Base-by-base conservation (phyloP, 2,329 filamentous ascomycete species). In the Helotiales sp. region DNA sequence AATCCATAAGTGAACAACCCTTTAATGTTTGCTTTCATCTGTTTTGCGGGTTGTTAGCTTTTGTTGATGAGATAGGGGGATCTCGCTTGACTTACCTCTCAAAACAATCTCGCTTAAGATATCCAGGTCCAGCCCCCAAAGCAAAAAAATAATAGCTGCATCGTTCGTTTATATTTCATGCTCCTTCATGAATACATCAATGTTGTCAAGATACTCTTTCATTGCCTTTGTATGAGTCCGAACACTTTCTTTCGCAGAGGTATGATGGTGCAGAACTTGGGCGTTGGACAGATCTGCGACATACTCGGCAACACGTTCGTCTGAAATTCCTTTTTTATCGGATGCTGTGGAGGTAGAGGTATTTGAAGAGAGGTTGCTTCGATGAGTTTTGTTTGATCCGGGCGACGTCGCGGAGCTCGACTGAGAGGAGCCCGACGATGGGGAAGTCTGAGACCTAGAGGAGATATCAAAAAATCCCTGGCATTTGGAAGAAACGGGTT, bases 101-200 rank as follows among this genome's bases (percentile, higher is more conserved):
- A n/a, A n/a, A n/a, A n/a, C n/a, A n/a, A n/a, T n/a, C n/a, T n/a
- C n/a, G n/a, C n/a, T n/a, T n/a, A n/a, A n/a, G n/a, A n/a, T n/a
- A n/a, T n/a, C n/a, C n/a, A n/a, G n/a, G n/a, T n/a, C n/a, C n/a
- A n/a, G n/a, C n/a, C n/a, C n/a, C n/a, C n/a, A n/a, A n/a, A n/a
- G n/a, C n/a, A n/a, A n/a, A n/a, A n/a, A n/a, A n/a, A n/a, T n/a
- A n/a, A n/a, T n/a, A n/a, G n/a, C n/a, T n/a, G n/a, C n/a, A n/a
- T n/a, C n/a, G n/a, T n/a, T n/a, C n/a, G n/a, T n/a, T n/a, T n/a
- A n/a, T n/a, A n/a, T n/a, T n/a, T n/a, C 43, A 11, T 17, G 37
- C 24, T 47, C 20, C 26, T n/a, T 28, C 61, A 63, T 63, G 3
- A 54, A 11, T 8, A 20, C 17, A 32, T 63, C 61, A 22, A 63